phyloP scores from a whole-genome alignment of 176 grass and related monocot species.

The Carex cristatella region DNA sequence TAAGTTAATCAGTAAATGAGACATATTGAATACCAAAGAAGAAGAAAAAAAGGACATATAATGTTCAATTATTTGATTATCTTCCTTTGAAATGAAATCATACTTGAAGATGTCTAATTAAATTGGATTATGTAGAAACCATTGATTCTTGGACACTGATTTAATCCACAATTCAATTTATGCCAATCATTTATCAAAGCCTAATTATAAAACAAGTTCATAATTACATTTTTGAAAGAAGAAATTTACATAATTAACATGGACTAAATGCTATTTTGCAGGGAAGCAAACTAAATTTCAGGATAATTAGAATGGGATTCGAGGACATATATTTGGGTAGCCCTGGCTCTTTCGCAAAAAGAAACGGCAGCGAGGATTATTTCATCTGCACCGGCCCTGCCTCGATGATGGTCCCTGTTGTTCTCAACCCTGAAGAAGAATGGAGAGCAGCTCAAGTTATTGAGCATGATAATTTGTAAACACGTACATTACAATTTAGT shows the following conservation, averaged over 20 bases:
- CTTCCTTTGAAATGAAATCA: background rate
- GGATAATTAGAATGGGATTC: conserved; percentile 81
- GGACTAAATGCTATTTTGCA: conserved; percentile 22
- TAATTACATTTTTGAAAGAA: background rate
- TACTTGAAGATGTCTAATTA: background rate
- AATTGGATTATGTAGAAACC: background rate
- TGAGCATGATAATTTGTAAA: conserved; percentile 95
- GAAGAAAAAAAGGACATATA: background rate
- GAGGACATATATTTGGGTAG: conserved; percentile 75
- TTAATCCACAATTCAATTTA: background rate
- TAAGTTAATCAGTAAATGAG: background rate
- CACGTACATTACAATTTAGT: background rate
- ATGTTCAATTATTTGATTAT: background rate
- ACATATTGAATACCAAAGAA: background rate
- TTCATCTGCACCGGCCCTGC: conserved; percentile 78
- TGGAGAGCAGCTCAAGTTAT: conserved; percentile 89
- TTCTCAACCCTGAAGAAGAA: conserved; percentile 59
- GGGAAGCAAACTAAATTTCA: conserved; percentile 76
- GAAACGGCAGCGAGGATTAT: conserved; percentile 45
- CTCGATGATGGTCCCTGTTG: conserved; percentile 78
- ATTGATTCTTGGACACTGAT: background rate
- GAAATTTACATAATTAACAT: background rate
- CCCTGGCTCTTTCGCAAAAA: conserved; percentile 54
- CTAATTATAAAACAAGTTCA: background rate
- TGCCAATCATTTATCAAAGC: background rate